A percentile compares a stretch with the other conserved stretches of the same genome.
Conservation (phyloP, 2,329 filamentous ascomycete species). For the Beauveria sp. region DNA sequence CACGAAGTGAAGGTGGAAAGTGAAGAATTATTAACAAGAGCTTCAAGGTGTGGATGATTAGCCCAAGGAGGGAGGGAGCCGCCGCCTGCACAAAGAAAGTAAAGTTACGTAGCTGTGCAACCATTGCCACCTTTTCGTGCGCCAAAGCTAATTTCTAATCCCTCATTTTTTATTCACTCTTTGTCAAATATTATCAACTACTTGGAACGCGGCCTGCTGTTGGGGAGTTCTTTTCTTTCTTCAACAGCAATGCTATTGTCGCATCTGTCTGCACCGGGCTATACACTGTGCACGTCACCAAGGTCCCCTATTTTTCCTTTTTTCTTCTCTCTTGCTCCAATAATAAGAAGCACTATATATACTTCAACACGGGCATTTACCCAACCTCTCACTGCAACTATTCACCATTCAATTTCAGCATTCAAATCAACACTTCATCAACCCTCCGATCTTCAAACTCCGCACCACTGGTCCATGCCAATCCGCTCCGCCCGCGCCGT, state of each 20-base stretch:
- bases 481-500: background rate
- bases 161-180: background rate
- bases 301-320: too few relatives aligned
- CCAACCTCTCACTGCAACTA: too few relatives aligned
- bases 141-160: background rate
- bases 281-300: too few relatives aligned
- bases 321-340: background rate
- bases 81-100: background rate
- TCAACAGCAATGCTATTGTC: too few relatives aligned
- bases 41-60: background rate
- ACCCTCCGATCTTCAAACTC: background rate
- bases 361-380: too few relatives aligned
- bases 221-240: too few relatives aligned
- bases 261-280: too few relatives aligned
- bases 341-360: background rate
- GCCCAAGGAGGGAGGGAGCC: background rate
- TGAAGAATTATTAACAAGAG: constrained; percentile 7
- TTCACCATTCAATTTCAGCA: too few relatives aligned
- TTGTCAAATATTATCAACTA: background rate
- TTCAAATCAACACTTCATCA: too few relatives aligned
- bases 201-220: too few relatives aligned
- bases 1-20: constrained; percentile 1
- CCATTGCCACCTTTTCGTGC: background rate
- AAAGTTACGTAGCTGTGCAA: background rate
- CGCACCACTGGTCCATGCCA: background rate